phyloP scores from a whole-genome alignment of 1,284 basidiomycete species.

The Pseudozyma pruni region DNA sequence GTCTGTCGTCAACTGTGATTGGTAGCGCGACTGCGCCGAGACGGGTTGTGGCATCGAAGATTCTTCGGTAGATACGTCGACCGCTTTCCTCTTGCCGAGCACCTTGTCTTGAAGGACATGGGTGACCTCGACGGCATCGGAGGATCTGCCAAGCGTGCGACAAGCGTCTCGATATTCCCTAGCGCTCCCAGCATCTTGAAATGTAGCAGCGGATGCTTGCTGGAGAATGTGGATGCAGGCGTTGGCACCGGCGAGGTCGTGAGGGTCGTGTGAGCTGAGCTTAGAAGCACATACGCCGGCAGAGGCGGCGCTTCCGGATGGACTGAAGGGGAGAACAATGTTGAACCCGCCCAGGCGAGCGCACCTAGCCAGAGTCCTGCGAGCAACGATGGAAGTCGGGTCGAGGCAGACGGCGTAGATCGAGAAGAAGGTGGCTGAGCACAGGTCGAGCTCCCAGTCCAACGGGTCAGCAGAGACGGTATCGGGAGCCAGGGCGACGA shows the following conservation, averaged over 20 bases:
- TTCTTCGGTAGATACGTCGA: slow-evolving; percentile 3
- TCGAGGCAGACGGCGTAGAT: slow-evolving; percentile 54
- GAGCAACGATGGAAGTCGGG: slow-evolving; percentile 37
- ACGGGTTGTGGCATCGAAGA: slow-evolving; percentile 9
- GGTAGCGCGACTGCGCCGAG: slow-evolving; percentile 19
- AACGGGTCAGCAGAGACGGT: slow-evolving; percentile 8
- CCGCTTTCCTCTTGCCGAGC: slow-evolving; percentile 38
- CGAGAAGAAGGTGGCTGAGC: slow-evolving; percentile 60
- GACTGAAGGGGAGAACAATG: slow-evolving; percentile 56
- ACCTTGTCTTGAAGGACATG: slow-evolving; percentile 23
- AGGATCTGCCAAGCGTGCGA: slow-evolving; percentile 44
- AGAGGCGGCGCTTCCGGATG: slow-evolving; percentile 47
- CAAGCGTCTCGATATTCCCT: slow-evolving; percentile 60
- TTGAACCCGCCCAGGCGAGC: slow-evolving; percentile 55
- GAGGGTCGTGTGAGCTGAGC: slow-evolving; percentile 39
- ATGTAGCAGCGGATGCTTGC: slow-evolving; percentile 51
- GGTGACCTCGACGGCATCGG: slow-evolving; percentile 53
- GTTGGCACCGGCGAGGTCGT: slow-evolving; percentile 50
- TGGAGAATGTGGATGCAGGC: slow-evolving; percentile 61
- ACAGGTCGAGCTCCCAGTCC: slow-evolving; percentile 43
- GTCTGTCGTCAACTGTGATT: slow-evolving; percentile 51
- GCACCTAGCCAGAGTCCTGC: slow-evolving; percentile 53
- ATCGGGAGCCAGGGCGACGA: slow-evolving; percentile 18
- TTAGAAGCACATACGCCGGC: slow-evolving; percentile 26
- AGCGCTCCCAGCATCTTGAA: slow-evolving; percentile 53